These are phyloP conservation scores for Fusarium sp. DNA, from an alignment of 2,329 filamentous ascomycete genomes.

Conservation along the genomic window DNA sequence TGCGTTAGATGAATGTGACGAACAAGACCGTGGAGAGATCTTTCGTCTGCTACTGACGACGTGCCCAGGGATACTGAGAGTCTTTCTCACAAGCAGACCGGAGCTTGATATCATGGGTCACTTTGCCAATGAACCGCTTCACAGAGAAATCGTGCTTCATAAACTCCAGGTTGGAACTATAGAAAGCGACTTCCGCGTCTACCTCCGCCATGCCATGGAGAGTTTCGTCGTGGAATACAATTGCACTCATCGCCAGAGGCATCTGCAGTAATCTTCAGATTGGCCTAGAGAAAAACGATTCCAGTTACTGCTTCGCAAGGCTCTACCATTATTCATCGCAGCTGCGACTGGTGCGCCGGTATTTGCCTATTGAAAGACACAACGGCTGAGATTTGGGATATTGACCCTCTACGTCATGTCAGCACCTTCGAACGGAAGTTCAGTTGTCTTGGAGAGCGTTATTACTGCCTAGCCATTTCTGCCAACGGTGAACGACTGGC, in stretches of 20 bases:
- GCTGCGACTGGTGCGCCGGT: not conserved
- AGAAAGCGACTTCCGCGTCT: not conserved
- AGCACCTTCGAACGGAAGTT: not conserved
- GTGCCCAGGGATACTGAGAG: accelerated
- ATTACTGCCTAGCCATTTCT: not conserved
- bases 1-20: slow-evolving; percentile 40
- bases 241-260: not conserved
- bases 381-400: not conserved
- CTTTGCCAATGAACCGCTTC: not conserved
- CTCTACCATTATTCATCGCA: not conserved
- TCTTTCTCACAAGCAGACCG: not conserved
- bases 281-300: not conserved
- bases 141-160: not conserved
- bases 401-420: not conserved
- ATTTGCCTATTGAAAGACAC: not conserved
- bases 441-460: not conserved
- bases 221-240: not conserved
- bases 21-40: not conserved
- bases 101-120: not conserved
- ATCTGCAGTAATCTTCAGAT: not conserved
- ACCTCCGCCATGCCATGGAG: accelerated
- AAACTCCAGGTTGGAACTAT: not conserved
- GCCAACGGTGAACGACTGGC: not conserved
- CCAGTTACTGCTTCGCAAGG: accelerated
- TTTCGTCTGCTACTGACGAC: accelerated